phyloP scores from a whole-genome alignment of 2,329 filamentous ascomycete species.

The Rutstroemia sp. region DNA sequence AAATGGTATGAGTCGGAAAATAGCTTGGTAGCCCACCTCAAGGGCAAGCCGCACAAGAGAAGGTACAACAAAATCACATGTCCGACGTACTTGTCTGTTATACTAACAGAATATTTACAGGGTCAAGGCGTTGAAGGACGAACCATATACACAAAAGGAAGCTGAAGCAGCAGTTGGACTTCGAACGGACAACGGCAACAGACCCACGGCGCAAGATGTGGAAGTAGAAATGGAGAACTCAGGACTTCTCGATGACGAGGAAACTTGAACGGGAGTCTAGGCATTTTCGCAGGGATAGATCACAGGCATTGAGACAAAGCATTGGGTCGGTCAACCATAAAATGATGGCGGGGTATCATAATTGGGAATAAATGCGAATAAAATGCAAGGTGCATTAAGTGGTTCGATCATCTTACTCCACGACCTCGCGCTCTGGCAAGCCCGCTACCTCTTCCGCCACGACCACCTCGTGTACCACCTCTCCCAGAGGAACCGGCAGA shows the following conservation, averaged over 20 bases:
- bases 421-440: conserved; percentile 29
- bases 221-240: conserved; percentile 35
- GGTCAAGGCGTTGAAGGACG: conserved; percentile 73
- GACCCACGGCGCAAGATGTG: conserved; percentile 30
- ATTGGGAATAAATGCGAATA: background rate
- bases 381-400: conserved; percentile 11
- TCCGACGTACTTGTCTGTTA: background rate
- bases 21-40: conserved; percentile 67
- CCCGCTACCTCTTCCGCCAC: conserved; percentile 29
- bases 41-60: conserved; percentile 90
- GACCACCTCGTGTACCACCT: conserved; percentile 25
- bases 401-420: conserved; percentile 19
- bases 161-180: conserved; percentile 75
- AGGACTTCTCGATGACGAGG: conserved; percentile 16
- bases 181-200: conserved; percentile 57
- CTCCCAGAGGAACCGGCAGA: conserved; percentile 23
- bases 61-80: conserved; percentile 44
- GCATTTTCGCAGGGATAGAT: background rate
- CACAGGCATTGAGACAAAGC: background rate
- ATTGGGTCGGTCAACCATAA: background rate
- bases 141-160: conserved; percentile 78
- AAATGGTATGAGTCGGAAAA: conserved; percentile 90
- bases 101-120: conserved; percentile 37
- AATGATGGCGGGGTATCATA: conserved; percentile 9
- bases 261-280: conserved; percentile 14